phyloP scores from a whole-genome alignment of 2,329 filamentous ascomycete species.

The Aspergillus persii region DNA sequence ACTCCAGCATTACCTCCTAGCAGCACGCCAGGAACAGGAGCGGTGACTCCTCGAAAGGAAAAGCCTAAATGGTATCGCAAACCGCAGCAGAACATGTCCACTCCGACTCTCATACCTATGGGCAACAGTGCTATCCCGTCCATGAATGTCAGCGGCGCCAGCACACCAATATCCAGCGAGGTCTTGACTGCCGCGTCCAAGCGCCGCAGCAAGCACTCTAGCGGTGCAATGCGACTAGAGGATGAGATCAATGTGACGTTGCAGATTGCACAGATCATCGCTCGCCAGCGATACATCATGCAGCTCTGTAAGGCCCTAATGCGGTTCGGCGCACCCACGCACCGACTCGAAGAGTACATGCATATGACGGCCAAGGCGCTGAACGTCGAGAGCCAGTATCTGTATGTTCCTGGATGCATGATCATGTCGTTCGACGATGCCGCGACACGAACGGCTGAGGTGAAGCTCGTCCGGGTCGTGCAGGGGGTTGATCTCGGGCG shows the following conservation, averaged over 20 bases:
- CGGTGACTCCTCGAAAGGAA: constrained; percentile 9
- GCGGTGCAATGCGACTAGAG: constrained; percentile 25
- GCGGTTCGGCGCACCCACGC: constrained; percentile 86
- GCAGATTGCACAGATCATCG: constrained; percentile 67
- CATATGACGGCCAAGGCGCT: constrained; percentile 84
- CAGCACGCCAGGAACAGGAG: not conserved
- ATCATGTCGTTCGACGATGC: constrained; percentile 77
- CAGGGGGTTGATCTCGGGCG: constrained; percentile 46
- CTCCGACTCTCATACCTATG: constrained; percentile 22
- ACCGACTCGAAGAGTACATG: constrained; percentile 87
- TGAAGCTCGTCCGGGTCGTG: constrained; percentile 43
- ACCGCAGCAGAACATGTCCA: not conserved
- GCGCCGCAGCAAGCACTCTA: constrained; percentile 21
- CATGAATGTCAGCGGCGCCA: constrained; percentile 25
- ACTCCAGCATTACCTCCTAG: not conserved
- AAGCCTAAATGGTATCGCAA: constrained; percentile 10
- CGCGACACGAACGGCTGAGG: constrained; percentile 46
- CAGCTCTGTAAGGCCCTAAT: constrained; percentile 84
- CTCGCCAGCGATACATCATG: constrained; percentile 77
- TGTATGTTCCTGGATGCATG: constrained; percentile 92
- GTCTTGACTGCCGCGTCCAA: constrained; percentile 27
- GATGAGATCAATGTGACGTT: constrained; percentile 59
- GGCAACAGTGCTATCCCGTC: constrained; percentile 7
- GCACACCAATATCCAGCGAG: constrained; percentile 28
- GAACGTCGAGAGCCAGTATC: constrained; percentile 82